phyloP scores from a whole-genome alignment of 2,329 filamentous ascomycete genomes.

The Paraphoma sp. region DNA sequence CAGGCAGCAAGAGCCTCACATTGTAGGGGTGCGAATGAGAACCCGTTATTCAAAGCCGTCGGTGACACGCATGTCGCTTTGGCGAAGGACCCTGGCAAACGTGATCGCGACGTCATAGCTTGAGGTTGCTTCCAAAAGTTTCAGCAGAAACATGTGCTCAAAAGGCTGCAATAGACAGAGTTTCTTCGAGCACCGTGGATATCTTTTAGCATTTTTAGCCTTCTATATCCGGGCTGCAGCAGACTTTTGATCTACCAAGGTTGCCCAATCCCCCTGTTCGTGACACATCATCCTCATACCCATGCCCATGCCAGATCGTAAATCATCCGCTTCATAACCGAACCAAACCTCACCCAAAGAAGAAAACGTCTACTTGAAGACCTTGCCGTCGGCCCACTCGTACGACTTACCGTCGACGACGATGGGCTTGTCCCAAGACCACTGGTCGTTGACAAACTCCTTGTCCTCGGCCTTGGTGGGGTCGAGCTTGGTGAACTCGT shows the following conservation, averaged over 20 bases:
- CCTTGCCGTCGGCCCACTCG: constrained; percentile 89
- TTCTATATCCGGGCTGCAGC: constrained; percentile 31
- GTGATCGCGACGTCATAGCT: no score
- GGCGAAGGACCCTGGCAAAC: no score
- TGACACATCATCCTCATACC: constrained; percentile 33
- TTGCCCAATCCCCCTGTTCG: constrained; percentile 31
- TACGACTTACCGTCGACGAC: constrained; percentile 85
- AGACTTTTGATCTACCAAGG: constrained; percentile 34
- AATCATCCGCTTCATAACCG: constrained; percentile 44
- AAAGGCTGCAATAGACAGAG: not conserved
- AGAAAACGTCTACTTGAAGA: constrained; percentile 84
- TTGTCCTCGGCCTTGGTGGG: constrained; percentile 82
- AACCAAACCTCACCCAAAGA: constrained; percentile 18
- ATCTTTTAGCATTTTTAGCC: constrained; percentile 34
- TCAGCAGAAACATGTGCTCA: not conserved
- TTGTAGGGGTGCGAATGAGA: not conserved
- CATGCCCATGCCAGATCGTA: constrained; percentile 40
- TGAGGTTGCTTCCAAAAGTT: not conserved
- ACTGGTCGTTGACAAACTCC: constrained; percentile 84
- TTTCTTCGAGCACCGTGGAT: constrained; percentile 30
- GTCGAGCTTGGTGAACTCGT: constrained; percentile 96
- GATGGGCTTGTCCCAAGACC: constrained; percentile 90
- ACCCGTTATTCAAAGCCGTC: not conserved
- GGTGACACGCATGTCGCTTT: no score
- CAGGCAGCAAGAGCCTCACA: not conserved